phyloP scores from a whole-genome alignment of 164 flowering plant genomes.

The Buxus sempervirens region DNA sequence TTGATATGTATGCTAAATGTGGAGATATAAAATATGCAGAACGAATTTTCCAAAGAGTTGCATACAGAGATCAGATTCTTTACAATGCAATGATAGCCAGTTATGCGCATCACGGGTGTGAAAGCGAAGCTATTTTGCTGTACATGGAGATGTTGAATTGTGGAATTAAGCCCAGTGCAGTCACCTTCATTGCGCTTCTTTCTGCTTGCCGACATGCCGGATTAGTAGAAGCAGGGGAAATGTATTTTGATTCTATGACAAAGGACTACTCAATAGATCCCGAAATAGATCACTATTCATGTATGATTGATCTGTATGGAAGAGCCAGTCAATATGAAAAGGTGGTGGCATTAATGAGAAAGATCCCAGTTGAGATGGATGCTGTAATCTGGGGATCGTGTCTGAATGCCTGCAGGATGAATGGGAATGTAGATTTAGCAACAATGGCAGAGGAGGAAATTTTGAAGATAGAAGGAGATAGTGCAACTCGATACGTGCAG shows the following conservation, averaged over 20 bases:
- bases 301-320: conserved; percentile 85
- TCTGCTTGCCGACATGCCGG: conserved; percentile 84
- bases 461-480: conserved; percentile 41
- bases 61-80: conserved; percentile 39
- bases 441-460: conserved; percentile 52
- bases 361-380: conserved; percentile 48
- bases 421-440: conserved; percentile 42
- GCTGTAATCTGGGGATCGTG: conserved; percentile 57
- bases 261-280: conserved; percentile 48
- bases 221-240: conserved; percentile 57
- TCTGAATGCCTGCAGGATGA: conserved; percentile 59
- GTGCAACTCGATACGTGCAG: conserved; percentile 74
- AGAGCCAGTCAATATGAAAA: conserved; percentile 54
- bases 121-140: conserved; percentile 42
- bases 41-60: conserved; percentile 33
- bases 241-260: conserved; percentile 56
- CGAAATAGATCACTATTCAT: conserved; percentile 73
- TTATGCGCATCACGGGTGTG: conserved; percentile 64
- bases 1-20: conserved; percentile 87
- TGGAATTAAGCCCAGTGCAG: conserved; percentile 50
- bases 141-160: conserved; percentile 49
- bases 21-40: conserved; percentile 60
- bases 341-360: conserved; percentile 46
- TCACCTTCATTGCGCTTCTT: conserved; percentile 70
- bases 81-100: conserved; percentile 80